phyloP scores from a whole-genome alignment of 305 asterid species.

The Caryopteris hybrid region DNA sequence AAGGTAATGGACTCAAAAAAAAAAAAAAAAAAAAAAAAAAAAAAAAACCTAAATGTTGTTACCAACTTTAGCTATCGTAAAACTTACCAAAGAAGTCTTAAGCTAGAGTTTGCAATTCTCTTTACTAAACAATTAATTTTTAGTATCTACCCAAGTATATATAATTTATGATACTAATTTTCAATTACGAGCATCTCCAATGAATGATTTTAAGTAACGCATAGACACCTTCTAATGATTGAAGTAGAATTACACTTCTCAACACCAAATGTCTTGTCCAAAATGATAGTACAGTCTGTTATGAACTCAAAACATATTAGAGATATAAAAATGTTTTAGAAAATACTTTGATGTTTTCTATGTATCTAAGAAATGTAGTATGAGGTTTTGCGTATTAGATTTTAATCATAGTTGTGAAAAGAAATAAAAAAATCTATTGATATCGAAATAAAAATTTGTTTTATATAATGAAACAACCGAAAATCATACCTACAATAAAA shows the following conservation, averaged over 20 bases:
- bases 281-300: not conserved
- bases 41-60: no score
- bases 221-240: not conserved
- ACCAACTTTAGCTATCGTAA: no score
- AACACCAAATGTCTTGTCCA: not conserved
- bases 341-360: not conserved
- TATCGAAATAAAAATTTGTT: not conserved
- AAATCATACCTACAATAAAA: conserved; percentile 72
- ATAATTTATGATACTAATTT: not conserved
- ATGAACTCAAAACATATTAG: not conserved
- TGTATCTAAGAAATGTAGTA: not conserved
- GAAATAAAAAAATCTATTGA: not conserved
- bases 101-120: no score
- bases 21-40: no score
- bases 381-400: not conserved
- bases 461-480: not conserved
- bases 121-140: no score
- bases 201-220: not conserved
- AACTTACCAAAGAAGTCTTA: no score
- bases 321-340: not conserved
- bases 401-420: not conserved
- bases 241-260: not conserved
- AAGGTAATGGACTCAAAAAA: no score
- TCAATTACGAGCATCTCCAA: not conserved
- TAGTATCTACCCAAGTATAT: not conserved